These are phyloP conservation scores for Trichoderma lentiforme DNA, from an alignment of 2,329 filamentous ascomycete genomes.

Conservation along the genomic window DNA sequence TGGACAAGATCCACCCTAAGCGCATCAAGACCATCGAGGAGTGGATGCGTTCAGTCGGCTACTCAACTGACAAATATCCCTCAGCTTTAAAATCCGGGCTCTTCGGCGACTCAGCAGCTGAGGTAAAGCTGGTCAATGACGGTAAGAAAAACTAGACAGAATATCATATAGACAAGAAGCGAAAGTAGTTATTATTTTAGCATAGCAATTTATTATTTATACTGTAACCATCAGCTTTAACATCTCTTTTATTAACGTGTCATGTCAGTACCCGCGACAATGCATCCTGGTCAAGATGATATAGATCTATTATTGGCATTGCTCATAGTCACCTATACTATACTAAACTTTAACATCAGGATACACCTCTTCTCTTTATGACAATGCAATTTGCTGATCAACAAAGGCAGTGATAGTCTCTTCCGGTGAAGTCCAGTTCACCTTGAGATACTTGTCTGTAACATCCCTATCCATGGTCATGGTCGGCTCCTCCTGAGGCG, in stretches of 20 bases:
- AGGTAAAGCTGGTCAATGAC: too few species aligned
- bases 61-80: constrained; percentile 13
- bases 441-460: not conserved
- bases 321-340: not conserved
- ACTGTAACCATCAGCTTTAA: not conserved
- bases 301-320: not conserved
- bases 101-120: not conserved
- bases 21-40: constrained; percentile 17
- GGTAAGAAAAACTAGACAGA: not conserved
- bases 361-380: not conserved
- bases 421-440: not conserved
- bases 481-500: not conserved
- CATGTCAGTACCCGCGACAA: not conserved
- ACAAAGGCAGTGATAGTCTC: not conserved
- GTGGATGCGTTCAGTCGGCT: constrained; percentile 20
- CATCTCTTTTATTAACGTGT: not conserved
- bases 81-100: not conserved
- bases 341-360: not conserved
- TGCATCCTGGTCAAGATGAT: not conserved
- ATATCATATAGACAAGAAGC: not conserved
- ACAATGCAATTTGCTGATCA: constrained; percentile 1
- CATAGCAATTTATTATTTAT: not conserved
- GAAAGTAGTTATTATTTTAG: not conserved
- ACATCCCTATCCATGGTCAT: not conserved
- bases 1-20: constrained; percentile 18